Conservation (phyloP, 371 early-diverging fungal species). For the Lichtheimia ornata region DNA sequence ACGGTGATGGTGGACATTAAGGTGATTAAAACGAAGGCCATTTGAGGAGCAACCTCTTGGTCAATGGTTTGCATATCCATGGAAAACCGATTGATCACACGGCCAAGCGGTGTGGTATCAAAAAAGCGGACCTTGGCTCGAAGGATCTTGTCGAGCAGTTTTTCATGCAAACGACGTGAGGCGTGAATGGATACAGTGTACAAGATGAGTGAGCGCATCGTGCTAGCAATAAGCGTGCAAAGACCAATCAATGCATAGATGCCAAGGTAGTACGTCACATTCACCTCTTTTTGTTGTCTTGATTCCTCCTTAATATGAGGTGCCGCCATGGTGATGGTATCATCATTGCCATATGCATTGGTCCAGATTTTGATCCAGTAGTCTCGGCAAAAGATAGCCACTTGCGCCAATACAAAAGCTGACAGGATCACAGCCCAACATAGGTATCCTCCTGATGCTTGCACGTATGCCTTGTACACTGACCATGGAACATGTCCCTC, state of each 20-base stretch:
- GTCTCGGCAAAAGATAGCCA: conserved; percentile 53
- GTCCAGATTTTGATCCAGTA: conserved; percentile 67
- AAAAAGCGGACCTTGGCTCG: conserved; percentile 80
- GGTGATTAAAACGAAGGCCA: conserved; percentile 50
- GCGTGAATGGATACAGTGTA: conserved; percentile 51
- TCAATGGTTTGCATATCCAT: conserved; percentile 76
- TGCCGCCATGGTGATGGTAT: too few species aligned
- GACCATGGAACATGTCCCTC: conserved; percentile 63
- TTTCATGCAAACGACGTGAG: conserved; percentile 55
- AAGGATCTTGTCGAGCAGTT: conserved; percentile 63
- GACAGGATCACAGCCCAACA: conserved; percentile 54
- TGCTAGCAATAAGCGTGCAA: conserved; percentile 33
- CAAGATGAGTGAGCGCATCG: conserved; percentile 40
- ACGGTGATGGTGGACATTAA: conserved; percentile 48
- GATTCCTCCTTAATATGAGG: too few species aligned
- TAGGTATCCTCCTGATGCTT: conserved; percentile 63
- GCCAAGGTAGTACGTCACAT: conserved; percentile 53
- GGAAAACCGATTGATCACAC: conserved; percentile 84
- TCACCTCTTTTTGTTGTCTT: not conserved
- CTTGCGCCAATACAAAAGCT: conserved; percentile 53
- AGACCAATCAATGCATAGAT: conserved; percentile 56
- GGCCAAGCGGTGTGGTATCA: conserved; percentile 84
- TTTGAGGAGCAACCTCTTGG: conserved; percentile 48
- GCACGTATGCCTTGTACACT: conserved; percentile 64
- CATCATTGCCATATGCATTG: conserved; percentile 13